Percentiles rank a stretch among this genome's conserved stretches.
phyloP scores from a whole-genome alignment of 495 filamentous ascomycete species.

The Tuber microsphaerosporum region DNA sequence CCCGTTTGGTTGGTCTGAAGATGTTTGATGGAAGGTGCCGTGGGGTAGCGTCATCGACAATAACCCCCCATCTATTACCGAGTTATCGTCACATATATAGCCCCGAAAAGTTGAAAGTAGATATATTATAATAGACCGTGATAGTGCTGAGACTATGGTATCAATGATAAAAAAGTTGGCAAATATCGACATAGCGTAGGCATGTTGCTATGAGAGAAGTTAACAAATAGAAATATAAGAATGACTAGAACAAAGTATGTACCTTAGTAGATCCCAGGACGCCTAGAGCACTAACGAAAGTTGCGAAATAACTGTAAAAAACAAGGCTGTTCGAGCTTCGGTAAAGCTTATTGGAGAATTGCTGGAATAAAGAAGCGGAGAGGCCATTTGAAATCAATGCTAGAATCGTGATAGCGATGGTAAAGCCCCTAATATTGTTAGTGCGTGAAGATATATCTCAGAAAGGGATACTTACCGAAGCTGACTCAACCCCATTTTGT shows the following conservation, averaged over 20 bases:
- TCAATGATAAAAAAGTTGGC: constrained; percentile 29
- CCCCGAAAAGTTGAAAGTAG: constrained; percentile 21
- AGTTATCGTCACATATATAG: constrained; percentile 15
- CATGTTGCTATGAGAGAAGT: constrained; percentile 25
- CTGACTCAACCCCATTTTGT: constrained; percentile 16
- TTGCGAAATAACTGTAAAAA: constrained; percentile 27
- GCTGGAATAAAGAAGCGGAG: constrained; percentile 28
- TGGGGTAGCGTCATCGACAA: constrained; percentile 20
- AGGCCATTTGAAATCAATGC: constrained; percentile 27
- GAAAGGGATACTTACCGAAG: constrained; percentile 18
- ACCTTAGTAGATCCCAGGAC: constrained; percentile 24
- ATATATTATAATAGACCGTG: constrained; percentile 15
- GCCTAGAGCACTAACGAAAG: constrained; percentile 18
- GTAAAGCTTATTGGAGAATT: constrained; percentile 22
- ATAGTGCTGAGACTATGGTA: constrained; percentile 19
- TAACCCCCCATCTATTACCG: constrained; percentile 2
- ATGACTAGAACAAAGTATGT: constrained; percentile 15
- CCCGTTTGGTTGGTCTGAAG: constrained; percentile 8
- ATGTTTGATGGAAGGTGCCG: constrained; percentile 15
- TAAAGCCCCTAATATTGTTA: constrained; percentile 11
- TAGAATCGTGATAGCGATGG: constrained; percentile 19
- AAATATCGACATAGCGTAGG: constrained; percentile 20
- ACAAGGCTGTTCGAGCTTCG: constrained; percentile 15
- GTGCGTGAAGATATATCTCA: background rate
- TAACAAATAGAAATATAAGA: constrained; percentile 14